Evolutionary conservation across 1,139 yeast genomes (phyloP).

Genomic region (Scheffersomyces parashehatae): DNA sequence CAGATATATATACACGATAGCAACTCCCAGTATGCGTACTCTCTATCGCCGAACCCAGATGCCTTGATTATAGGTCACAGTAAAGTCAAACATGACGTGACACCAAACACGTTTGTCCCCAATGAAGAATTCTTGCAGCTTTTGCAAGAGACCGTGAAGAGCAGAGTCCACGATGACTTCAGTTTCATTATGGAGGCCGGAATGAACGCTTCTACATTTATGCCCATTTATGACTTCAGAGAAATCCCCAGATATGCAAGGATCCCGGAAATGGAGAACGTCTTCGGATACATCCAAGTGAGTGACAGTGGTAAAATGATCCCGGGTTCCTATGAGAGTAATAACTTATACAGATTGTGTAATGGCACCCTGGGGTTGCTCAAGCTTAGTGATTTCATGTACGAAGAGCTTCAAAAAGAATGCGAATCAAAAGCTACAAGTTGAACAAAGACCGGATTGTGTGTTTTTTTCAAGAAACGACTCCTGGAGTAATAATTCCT

Average conservation of each 20-base stretch:
- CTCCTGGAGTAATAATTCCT: too few relatives aligned
- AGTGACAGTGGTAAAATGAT: conserved; percentile 56
- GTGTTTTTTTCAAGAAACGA: too few relatives aligned
- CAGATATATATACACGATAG: conserved; percentile 27
- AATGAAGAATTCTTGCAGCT: conserved; percentile 30
- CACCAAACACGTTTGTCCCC: conserved; percentile 24
- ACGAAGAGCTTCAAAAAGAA: conserved; percentile 39
- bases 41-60: conserved; percentile 36
- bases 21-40: conserved; percentile 10
- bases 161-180: conserved; percentile 47
- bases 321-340: conserved; percentile 56
- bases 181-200: conserved; percentile 64
- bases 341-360: conserved; percentile 59
- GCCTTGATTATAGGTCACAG: conserved; percentile 31
- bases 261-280: conserved; percentile 71
- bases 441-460: too few relatives aligned
- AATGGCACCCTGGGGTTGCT: conserved; percentile 57
- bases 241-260: conserved; percentile 68
- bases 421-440: conserved; percentile 7
- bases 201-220: conserved; percentile 53
- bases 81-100: conserved; percentile 12
- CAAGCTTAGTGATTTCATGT: conserved; percentile 55
- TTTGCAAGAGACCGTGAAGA: conserved; percentile 28
- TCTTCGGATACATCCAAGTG: conserved; percentile 69
- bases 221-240: conserved; percentile 76